These are phyloP conservation scores for Alternaria metachromatica DNA, from an alignment of 2,329 filamentous ascomycete species.

Conservation along the genomic window DNA sequence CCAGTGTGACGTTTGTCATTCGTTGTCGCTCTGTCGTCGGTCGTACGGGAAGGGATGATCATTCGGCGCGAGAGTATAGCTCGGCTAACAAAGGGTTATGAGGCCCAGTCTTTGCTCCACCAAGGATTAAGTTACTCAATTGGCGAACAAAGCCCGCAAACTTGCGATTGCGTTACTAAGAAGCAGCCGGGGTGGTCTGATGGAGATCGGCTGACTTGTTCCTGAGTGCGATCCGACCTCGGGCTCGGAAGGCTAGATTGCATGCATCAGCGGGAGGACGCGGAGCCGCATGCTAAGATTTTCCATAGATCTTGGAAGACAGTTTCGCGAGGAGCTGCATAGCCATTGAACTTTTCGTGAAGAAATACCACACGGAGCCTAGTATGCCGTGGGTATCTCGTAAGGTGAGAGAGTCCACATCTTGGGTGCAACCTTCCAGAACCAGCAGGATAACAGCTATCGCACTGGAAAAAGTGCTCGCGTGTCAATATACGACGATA, in stretches of 20 bases:
- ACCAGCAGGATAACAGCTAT: neutral
- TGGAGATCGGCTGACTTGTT: constrained; percentile 24
- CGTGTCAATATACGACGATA: neutral
- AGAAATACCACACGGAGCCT: neutral
- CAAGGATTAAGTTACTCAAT: constrained; percentile 17
- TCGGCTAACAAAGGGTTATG: neutral
- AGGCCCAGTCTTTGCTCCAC: constrained; percentile 20
- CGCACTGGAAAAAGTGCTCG: neutral
- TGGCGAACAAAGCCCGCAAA: constrained; percentile 16
- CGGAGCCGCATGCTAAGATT: constrained; percentile 1
- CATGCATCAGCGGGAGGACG: constrained; percentile 7
- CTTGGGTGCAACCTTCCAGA: neutral
- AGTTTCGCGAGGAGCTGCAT: neutral
- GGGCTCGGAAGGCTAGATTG: constrained; percentile 5
- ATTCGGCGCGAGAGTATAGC: constrained; percentile 16
- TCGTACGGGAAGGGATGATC: constrained; percentile 14
- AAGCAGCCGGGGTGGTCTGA: constrained; percentile 10
- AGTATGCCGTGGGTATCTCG: neutral
- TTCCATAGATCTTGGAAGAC: neutral
- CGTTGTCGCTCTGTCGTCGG: constrained; percentile 32
- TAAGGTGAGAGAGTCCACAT: neutral
- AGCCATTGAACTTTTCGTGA: neutral
- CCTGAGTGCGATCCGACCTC: constrained; percentile 11
- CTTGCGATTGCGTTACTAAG: constrained; percentile 5
- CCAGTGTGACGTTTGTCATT: constrained; percentile 3